Conservation (phyloP, 2,329 filamentous ascomycete species). For the Neurospora sp. region DNA sequence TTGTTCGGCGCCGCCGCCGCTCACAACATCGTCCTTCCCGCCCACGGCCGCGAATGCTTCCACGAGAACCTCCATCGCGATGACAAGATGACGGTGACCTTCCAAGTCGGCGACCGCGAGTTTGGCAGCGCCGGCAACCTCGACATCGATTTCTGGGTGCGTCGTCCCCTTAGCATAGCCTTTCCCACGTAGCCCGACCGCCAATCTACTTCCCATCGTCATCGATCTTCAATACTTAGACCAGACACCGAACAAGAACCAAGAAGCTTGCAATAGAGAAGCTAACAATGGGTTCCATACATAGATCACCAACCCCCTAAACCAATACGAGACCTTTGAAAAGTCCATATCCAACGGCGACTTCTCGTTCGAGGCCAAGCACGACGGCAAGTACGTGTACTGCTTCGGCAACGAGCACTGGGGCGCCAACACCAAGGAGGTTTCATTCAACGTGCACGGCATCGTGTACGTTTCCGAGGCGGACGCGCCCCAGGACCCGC, state of each 20-base stretch:
- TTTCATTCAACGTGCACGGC: conserved; percentile 98
- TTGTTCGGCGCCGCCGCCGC: conserved; percentile 54
- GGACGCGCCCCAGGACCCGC: conserved; percentile 73
- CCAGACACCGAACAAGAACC: not conserved
- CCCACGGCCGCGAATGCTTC: conserved; percentile 95
- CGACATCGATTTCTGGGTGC: conserved; percentile 96
- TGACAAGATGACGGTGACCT: conserved; percentile 97
- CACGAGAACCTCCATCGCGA: conserved; percentile 86
- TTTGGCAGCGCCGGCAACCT: conserved; percentile 91
- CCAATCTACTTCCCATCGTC: not conserved
- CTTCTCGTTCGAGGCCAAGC: conserved; percentile 75
- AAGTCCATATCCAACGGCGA: conserved; percentile 80
- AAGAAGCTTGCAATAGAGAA: not conserved
- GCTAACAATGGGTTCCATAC: not conserved
- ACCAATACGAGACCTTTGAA: conserved; percentile 69
- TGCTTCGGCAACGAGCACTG: conserved; percentile 99
- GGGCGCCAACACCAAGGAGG: conserved; percentile 92
- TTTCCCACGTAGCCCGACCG: not conserved
- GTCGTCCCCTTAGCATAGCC: conserved; percentile 17
- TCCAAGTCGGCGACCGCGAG: conserved; percentile 94
- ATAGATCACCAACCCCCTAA: conserved; percentile 68
- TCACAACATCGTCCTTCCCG: conserved; percentile 92
- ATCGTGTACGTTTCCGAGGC: conserved; percentile 92
- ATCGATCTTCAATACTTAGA: not conserved
- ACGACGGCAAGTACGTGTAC: conserved; percentile 87